Conservation (phyloP, 176 grass and related monocot genomes). For the Ananas comosus region DNA sequence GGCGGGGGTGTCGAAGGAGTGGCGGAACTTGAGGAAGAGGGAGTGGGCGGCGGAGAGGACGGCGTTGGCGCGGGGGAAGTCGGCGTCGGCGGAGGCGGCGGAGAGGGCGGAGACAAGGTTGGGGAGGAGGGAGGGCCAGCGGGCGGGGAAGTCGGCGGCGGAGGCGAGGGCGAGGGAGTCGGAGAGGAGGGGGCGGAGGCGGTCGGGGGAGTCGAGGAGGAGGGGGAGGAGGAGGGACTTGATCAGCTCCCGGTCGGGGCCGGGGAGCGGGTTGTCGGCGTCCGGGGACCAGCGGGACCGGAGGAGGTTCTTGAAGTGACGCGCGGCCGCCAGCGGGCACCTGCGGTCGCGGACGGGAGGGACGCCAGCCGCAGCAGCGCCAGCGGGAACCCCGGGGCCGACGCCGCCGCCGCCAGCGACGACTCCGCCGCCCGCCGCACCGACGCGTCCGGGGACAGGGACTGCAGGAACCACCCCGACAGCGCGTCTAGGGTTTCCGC, state of each 20-base stretch:
- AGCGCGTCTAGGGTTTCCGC: conserved; percentile 71
- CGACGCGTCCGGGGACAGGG: conserved; percentile 53
- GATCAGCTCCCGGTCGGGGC: conserved; percentile 51
- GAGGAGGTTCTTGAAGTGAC: conserved; percentile 89
- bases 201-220: conserved; percentile 57
- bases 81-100: conserved; percentile 29
- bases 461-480: conserved; percentile 68
- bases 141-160: conserved; percentile 58
- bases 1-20: conserved; percentile 64
- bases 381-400: conserved; percentile 49
- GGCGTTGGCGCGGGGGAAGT: conserved; percentile 54
- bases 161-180: conserved; percentile 59
- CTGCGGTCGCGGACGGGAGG: conserved; percentile 43
- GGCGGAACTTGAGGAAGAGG: conserved; percentile 80
- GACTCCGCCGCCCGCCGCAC: conserved; percentile 64
- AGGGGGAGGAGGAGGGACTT: conserved; percentile 74
- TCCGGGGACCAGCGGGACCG: conserved; percentile 54
- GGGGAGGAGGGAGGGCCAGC: conserved; percentile 74
- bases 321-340: conserved; percentile 53
- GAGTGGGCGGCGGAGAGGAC: conserved; percentile 58
- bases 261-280: conserved; percentile 30
- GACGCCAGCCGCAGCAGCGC: conserved; percentile 56
- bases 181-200: conserved; percentile 75
- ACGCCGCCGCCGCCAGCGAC: conserved; percentile 34
- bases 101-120: conserved; percentile 60